These are phyloP conservation scores for Sclerotinia subarctica DNA, from an alignment of 2,329 filamentous ascomycete genomes.

Conservation along the genomic window DNA sequence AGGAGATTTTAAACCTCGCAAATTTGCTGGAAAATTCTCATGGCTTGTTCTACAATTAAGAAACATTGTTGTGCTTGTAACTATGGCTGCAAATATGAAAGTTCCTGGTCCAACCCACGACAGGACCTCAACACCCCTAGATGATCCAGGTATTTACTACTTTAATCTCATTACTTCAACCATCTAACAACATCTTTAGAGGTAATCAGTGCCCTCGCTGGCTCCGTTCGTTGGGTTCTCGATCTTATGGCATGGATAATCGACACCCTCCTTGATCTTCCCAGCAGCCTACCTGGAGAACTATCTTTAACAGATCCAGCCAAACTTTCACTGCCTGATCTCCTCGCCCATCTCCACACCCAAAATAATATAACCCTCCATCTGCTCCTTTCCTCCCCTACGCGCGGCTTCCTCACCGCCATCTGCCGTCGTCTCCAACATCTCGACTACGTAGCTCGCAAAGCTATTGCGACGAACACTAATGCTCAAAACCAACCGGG, in stretches of 20 bases:
- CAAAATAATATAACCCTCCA: constrained; percentile 59
- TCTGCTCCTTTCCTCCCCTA: constrained; percentile 68
- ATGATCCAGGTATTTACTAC: constrained; percentile 55
- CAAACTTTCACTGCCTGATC: constrained; percentile 46
- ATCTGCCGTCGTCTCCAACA: constrained; percentile 62
- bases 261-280: constrained; percentile 56
- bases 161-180: neutral
- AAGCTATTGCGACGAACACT: constrained; percentile 31
- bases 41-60: constrained; percentile 73
- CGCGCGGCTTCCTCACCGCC: constrained; percentile 68
- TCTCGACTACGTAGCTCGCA: constrained; percentile 46
- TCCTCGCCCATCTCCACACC: constrained; percentile 51
- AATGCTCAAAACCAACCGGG: constrained; percentile 11
- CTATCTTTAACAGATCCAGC: constrained; percentile 47
- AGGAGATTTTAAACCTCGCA: constrained; percentile 58
- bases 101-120: constrained; percentile 50
- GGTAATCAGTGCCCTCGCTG: constrained; percentile 67
- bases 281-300: constrained; percentile 46
- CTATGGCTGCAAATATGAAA: constrained; percentile 55
- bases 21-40: constrained; percentile 69
- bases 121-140: constrained; percentile 53
- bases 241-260: constrained; percentile 64
- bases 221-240: constrained; percentile 75
- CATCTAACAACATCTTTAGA: constrained; percentile 46
- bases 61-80: constrained; percentile 64